Evolutionary conservation across 73 alveolate species (phyloP).

Genomic region (Stentor roeselii): DNA sequence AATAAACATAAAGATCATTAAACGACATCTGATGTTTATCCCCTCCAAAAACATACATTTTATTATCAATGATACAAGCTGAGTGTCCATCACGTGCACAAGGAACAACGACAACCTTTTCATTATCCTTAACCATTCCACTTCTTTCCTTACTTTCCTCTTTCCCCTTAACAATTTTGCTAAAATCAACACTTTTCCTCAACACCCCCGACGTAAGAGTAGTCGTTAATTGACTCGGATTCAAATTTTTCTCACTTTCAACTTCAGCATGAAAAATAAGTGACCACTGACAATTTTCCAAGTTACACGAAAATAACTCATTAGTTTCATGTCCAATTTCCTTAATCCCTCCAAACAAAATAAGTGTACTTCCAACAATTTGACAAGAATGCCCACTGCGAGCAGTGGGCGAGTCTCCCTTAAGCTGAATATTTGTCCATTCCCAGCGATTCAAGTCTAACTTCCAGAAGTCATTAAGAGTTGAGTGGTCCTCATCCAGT

Average conservation of each 20-base stretch:
- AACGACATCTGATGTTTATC: slow-evolving; percentile 98
- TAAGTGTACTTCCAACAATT: slow-evolving; percentile 13
- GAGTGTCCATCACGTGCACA: slow-evolving; percentile 94
- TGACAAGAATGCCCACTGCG: slow-evolving; percentile 34
- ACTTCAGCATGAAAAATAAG: not conserved
- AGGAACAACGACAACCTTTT: not conserved
- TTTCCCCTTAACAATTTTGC: not conserved
- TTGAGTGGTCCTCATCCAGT: slow-evolving; percentile 30
- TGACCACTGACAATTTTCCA: not conserved
- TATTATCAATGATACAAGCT: slow-evolving; percentile 65
- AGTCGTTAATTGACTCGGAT: not conserved
- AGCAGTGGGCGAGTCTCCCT: not conserved
- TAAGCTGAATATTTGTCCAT: slow-evolving; percentile 27
- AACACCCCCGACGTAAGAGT: not conserved
- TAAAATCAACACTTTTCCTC: not conserved
- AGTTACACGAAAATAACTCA: slow-evolving; percentile 13
- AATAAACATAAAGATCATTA: slow-evolving; percentile 75
- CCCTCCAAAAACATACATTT: slow-evolving; percentile 94
- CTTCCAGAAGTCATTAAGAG: slow-evolving; percentile 52
- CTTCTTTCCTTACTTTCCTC: not conserved
- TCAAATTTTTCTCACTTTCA: not conserved
- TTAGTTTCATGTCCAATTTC: slow-evolving; percentile 39
- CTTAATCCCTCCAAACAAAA: slow-evolving; percentile 39
- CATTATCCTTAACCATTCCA: not conserved
- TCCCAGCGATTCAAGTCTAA: slow-evolving; percentile 33